Base-by-base conservation (phyloP, 2,329 filamentous ascomycete species). In the Coleophoma crateriformis region DNA sequence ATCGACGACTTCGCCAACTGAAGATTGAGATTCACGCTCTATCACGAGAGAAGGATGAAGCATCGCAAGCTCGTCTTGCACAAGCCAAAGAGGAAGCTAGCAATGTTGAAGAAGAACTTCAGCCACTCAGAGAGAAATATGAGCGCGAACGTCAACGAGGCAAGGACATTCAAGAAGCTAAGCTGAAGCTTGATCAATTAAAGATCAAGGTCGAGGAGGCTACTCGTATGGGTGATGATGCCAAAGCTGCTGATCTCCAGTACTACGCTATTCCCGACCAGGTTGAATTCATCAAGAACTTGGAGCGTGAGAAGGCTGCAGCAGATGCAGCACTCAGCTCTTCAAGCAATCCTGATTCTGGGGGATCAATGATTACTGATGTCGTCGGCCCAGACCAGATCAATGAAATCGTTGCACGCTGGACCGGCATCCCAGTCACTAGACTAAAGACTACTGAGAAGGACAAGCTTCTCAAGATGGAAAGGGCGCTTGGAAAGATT, bases 391-490 rank as follows among this genome's bases (percentile, higher is more conserved):
- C 91, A 11, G 94, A 99, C 57, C 91, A 99, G 68, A 99, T 99
- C 77, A 97, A 99, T 67, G 92, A 97, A 65, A 99, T 99, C 54
- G 94, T 99, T 47, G 87, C 88, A 48, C 85, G 90, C 53, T 96
- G 91, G 89, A 99, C 94, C n/a, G 94, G 94, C 56, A 99, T 99
- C 60, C 94, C 94, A 1, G 90, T 99, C 51, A 97, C 90, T 4
- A 81, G 92, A 54, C 83, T 99, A 38, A 92, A 88, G 74, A 96
- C 94, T 0, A 88, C 90, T 0, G 94, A 99, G 72, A 97, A 96
- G 72, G 94, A 99, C 68, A 97, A 97, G 76, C 79, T 99, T n/a
- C 80, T 99, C 55, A 80, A 95, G 63, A 99, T 99, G 94, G 94
- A 99, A 72, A 87, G 82, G 63, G 84, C 86, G 43, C 82, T 99